Evolutionary conservation across 768 basidiomycete genomes (phyloP).

Genomic region (Pulveroboletus ravenelii): DNA sequence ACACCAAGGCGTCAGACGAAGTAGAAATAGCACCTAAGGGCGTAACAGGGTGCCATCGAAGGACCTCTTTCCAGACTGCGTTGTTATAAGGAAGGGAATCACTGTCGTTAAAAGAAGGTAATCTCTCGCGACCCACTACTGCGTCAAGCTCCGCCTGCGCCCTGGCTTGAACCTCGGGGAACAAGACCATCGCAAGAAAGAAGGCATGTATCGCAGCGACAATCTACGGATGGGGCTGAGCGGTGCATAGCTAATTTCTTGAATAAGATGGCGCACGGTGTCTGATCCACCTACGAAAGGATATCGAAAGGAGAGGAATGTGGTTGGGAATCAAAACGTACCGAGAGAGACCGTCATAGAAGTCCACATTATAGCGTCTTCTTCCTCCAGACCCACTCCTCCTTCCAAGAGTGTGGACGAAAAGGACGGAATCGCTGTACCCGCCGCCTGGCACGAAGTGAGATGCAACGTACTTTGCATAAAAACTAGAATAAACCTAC

Average conservation of each 20-base stretch:
- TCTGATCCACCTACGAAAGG: constrained; percentile 38
- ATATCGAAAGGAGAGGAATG: neutral
- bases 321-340: neutral
- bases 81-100: constrained; percentile 24
- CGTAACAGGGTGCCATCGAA: constrained; percentile 19
- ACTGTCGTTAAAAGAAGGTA: constrained; percentile 20
- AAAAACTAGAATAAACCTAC: constrained; percentile 22
- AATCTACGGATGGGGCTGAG: neutral
- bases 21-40: constrained; percentile 18
- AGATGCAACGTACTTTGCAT: neutral
- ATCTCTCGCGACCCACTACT: constrained; percentile 17
- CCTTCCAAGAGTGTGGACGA: constrained; percentile 13
- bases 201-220: constrained; percentile 17
- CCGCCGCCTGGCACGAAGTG: constrained; percentile 11
- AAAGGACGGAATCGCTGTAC: constrained; percentile 17
- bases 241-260: constrained; percentile 30
- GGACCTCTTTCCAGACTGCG: constrained; percentile 23
- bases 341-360: constrained; percentile 9
- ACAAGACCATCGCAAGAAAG: constrained; percentile 24
- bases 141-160: constrained; percentile 24
- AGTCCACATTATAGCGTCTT: constrained; percentile 20
- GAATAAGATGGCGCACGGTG: constrained; percentile 35
- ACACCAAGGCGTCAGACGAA: constrained; percentile 15
- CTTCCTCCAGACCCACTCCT: constrained; percentile 12
- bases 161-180: constrained; percentile 21